Conservation (phyloP, 116 monocot species). For the Posidonia oceanica region DNA sequence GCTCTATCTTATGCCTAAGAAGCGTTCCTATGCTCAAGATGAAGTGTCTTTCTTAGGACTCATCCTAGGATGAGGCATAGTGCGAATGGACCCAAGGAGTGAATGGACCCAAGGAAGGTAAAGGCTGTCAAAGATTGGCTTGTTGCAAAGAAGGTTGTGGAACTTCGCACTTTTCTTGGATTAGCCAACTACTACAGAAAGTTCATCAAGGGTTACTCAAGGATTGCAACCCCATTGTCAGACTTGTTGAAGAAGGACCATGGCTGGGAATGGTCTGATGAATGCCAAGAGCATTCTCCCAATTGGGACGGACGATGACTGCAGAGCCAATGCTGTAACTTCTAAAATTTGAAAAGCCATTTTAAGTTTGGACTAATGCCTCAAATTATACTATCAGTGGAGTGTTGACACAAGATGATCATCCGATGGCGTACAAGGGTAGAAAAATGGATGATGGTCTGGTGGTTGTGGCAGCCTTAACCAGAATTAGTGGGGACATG, state of each 20-base stretch:
- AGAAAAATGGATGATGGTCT: neutral
- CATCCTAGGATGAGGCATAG: neutral
- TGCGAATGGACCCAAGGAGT: neutral
- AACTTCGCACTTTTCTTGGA: too few species aligned
- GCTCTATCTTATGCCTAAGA: neutral
- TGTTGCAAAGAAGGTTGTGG: too few species aligned
- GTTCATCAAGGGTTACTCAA: neutral
- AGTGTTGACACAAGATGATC: neutral
- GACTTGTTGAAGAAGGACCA: neutral
- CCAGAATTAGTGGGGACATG: too few species aligned
- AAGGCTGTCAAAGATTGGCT: too few species aligned
- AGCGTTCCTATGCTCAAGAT: neutral
- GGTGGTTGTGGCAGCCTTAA: too few species aligned
- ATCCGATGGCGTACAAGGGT: neutral
- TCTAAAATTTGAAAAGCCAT: neutral
- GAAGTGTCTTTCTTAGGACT: neutral
- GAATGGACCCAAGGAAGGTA: neutral
- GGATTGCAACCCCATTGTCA: neutral
- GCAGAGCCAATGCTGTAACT: rapidly evolving
- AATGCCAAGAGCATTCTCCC: neutral
- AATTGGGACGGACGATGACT: neutral
- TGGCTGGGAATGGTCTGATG: neutral
- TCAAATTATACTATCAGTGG: neutral
- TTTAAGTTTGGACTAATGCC: neutral
- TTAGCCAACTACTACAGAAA: too few species aligned